Conservation (phyloP, 257 asterid species). For the Paraleonurus japonicus region DNA sequence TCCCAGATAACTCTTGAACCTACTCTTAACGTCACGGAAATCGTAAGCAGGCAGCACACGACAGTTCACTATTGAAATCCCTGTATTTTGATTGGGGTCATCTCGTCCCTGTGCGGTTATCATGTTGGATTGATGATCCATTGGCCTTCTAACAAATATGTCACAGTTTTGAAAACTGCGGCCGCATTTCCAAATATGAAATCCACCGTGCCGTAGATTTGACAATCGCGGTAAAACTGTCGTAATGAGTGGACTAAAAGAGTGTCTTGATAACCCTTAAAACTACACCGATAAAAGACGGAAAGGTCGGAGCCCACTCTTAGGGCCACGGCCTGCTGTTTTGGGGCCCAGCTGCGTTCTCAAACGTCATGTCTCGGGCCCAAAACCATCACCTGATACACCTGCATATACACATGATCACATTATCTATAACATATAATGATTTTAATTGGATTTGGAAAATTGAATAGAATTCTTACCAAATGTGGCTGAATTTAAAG, state of each 20-base stretch:
- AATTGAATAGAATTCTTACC: conserved; percentile 30
- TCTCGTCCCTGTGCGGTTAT: conserved; percentile 68
- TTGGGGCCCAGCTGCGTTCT: conserved; percentile 68
- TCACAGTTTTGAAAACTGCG: conserved; percentile 60
- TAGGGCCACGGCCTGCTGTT: conserved; percentile 71
- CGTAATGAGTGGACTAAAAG: conserved; percentile 53
- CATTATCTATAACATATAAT: not conserved
- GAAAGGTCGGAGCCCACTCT: conserved; percentile 52
- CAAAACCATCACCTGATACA: conserved; percentile 59
- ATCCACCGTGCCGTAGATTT: conserved; percentile 59
- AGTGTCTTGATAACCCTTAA: conserved; percentile 74
- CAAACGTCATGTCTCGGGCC: conserved; percentile 79
- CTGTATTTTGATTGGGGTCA: conserved; percentile 51
- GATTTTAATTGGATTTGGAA: not conserved
- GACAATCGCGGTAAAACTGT: conserved; percentile 74
- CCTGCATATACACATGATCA: conserved; percentile 29
- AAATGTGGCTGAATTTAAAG: conserved; percentile 57
- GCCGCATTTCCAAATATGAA: conserved; percentile 71
- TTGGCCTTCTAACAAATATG: conserved; percentile 48
- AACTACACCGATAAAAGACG: conserved; percentile 58
- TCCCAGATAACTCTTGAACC: conserved; percentile 51
- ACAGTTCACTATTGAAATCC: conserved; percentile 48
- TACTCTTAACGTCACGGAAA: conserved; percentile 28
- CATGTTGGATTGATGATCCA: conserved; percentile 54
- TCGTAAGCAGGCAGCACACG: conserved; percentile 46